These are phyloP conservation scores for Deuterostichococcus epilithicus DNA, from an alignment of 139 green algal species.

Conservation along the genomic window DNA sequence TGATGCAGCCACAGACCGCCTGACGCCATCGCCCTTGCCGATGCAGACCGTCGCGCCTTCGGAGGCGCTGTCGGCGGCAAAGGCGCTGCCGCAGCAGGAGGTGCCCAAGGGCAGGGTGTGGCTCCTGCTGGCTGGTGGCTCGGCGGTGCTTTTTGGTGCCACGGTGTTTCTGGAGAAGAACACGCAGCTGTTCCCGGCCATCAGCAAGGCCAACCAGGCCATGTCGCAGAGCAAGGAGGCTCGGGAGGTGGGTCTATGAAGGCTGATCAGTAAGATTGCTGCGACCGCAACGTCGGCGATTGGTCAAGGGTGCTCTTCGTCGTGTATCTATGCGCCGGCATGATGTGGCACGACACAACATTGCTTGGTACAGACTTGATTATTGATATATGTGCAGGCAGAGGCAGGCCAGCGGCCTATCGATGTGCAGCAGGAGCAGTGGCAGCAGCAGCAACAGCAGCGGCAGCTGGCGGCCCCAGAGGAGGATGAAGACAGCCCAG, in stretches of 20 bases:
- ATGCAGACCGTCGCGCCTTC: conserved; percentile 51
- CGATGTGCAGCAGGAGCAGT: neutral
- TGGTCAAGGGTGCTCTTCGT: no score
- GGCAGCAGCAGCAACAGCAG: neutral
- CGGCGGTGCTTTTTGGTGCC: conserved; percentile 53
- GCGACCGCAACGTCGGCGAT: no score
- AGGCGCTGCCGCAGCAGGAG: conserved; percentile 55
- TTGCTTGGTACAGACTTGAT: no score
- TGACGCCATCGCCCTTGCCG: neutral
- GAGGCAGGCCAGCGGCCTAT: no score
- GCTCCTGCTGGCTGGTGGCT: conserved; percentile 59
- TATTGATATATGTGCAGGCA: no score
- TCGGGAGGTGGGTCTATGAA: neutral
- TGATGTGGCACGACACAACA: no score
- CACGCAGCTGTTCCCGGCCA: conserved; percentile 65
- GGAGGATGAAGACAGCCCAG: no score
- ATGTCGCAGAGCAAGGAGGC: conserved; percentile 30
- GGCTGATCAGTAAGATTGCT: no score
- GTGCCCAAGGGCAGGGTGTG: conserved; percentile 70
- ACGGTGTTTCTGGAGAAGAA: conserved; percentile 74
- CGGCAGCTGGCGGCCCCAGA: neutral
- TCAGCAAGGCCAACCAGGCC: conserved; percentile 66
- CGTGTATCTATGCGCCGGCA: no score
- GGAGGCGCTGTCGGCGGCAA: conserved; percentile 40
- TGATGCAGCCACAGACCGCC: no score